phyloP scores from a whole-genome alignment of 1,139 yeast species.

The Eremothecium cymbalariae region DNA sequence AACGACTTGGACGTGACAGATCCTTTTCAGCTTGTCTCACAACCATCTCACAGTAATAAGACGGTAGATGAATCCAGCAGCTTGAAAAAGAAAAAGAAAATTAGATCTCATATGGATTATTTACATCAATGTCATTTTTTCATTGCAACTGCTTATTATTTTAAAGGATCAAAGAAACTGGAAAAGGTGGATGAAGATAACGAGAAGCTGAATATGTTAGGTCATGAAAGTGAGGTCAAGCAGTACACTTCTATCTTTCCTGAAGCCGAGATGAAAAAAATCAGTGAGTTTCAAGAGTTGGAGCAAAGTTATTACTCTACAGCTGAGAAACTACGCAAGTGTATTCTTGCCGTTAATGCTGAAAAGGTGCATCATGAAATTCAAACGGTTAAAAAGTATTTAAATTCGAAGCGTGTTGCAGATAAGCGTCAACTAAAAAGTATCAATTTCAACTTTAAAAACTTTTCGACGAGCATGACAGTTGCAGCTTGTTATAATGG shows the following conservation, averaged over 20 bases:
- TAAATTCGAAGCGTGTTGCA: not conserved
- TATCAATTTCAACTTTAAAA: slow-evolving; percentile 14
- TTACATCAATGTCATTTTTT: slow-evolving; percentile 73
- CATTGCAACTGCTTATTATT: slow-evolving; percentile 69
- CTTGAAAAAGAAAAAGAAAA: slow-evolving; percentile 23
- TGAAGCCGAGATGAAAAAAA: slow-evolving; percentile 16
- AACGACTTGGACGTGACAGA: slow-evolving; percentile 15
- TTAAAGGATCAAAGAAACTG: slow-evolving; percentile 25
- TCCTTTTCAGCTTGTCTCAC: too few relatives aligned
- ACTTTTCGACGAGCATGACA: slow-evolving; percentile 19
- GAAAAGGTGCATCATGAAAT: slow-evolving; percentile 24
- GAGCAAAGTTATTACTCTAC: slow-evolving; percentile 46
- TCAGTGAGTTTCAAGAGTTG: slow-evolving; percentile 27
- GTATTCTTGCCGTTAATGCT: slow-evolving; percentile 29
- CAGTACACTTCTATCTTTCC: slow-evolving; percentile 18
- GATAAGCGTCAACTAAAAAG: slow-evolving; percentile 8
- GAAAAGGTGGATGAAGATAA: slow-evolving; percentile 27
- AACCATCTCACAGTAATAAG: slow-evolving; percentile 2
- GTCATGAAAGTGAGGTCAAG: slow-evolving; percentile 8
- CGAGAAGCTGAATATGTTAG: slow-evolving; percentile 11
- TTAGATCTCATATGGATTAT: slow-evolving; percentile 36
- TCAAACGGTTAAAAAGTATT: slow-evolving; percentile 16
- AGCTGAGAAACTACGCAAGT: slow-evolving; percentile 57
- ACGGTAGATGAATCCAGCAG: not conserved
- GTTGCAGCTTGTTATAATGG: slow-evolving; percentile 19